Base-by-base conservation (phyloP, 768 basidiomycete genomes). In the Gautieria morchelliformis region DNA sequence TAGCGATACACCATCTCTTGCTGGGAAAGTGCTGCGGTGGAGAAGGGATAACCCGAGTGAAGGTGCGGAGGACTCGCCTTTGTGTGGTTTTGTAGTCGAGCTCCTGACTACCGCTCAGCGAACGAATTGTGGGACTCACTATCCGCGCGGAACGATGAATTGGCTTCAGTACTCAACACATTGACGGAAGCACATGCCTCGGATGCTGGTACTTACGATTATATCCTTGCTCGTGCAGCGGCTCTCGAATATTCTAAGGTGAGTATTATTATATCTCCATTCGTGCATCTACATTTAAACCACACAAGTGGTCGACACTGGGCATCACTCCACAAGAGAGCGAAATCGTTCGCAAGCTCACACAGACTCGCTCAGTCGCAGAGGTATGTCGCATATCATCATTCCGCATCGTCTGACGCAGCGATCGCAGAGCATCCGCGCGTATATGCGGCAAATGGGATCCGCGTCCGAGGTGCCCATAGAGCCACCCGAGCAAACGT, bases 1-100 rank as follows among this genome's bases (percentile, higher is more conserved):
- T 10, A 94, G 89, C 62, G 90, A 97, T 65, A 97, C 96, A 1
- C 96, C 96, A 1, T 90, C 90, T 42, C 81, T 98, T 42, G 93
- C 94, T 11, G 83, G 90, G 32, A 85, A 90, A 69, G 96, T 99
- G 4, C 72, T 96, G 61, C 84, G 83, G 63, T 98, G 95, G 95
- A 80, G 89, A 44, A 80, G 82, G 64, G 80, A 83, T 44, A 76
- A 85, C 46, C 69, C 73, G 14, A 73, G 70, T 33, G 72, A 81
- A 68, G 85, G 89, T 82, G 61, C 54, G 62, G 52, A 44, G 14
- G 2, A 24, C 22, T 48, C 50, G n/a, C 51, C 60, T 2, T 20
- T 55, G 6, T 19, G n/a, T 46, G 45, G 14, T 37, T 37, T 9
- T 44, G 42, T 53, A 22, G 41, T 11, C 10, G 35, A 10, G 8